Conservation (phyloP, 2,329 filamentous ascomycete species). For the Pseudopyricularia javanii region DNA sequence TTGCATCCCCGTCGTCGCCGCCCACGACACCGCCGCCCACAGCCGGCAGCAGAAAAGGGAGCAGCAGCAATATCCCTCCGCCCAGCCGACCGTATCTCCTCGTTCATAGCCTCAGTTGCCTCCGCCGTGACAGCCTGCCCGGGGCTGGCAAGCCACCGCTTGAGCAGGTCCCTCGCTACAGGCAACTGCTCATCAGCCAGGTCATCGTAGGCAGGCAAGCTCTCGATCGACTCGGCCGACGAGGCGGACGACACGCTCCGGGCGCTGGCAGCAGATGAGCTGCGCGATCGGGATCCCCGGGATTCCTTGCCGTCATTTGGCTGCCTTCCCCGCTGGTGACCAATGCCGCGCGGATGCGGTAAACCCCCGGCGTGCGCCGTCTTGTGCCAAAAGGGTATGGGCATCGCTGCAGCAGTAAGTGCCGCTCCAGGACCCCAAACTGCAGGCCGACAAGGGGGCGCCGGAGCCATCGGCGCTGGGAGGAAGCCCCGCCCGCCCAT, state of each 20-base stretch:
- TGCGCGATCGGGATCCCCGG: background rate
- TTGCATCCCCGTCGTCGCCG: background rate
- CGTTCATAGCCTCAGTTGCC: conserved; percentile 25
- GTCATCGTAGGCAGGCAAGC: conserved; percentile 40
- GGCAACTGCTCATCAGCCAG: conserved; percentile 35
- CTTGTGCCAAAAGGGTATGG: too few species aligned
- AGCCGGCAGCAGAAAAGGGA: background rate
- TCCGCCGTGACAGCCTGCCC: conserved; percentile 34
- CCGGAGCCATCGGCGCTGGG: too few species aligned
- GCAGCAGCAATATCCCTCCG: too few species aligned
- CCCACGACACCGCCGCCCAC: background rate
- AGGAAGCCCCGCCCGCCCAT: background rate
- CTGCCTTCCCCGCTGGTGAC: background rate
- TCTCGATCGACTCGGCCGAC: conserved; percentile 32
- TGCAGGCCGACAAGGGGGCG: too few species aligned
- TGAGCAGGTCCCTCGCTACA: conserved; percentile 27
- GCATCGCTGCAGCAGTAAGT: too few species aligned
- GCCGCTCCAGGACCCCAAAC: too few species aligned
- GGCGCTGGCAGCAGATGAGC: conserved; percentile 15
- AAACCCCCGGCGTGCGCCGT: too few species aligned
- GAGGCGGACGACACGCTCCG: conserved; percentile 21
- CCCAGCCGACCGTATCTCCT: conserved; percentile 28
- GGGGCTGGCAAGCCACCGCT: conserved; percentile 35
- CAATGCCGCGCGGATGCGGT: too few species aligned
- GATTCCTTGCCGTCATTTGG: background rate